A percentile compares a stretch with the other conserved stretches of the same genome.
Evolutionary conservation across 192 early-diverging fungal genomes (phyloP).

Genomic region (Glomus cerebriforme): DNA sequence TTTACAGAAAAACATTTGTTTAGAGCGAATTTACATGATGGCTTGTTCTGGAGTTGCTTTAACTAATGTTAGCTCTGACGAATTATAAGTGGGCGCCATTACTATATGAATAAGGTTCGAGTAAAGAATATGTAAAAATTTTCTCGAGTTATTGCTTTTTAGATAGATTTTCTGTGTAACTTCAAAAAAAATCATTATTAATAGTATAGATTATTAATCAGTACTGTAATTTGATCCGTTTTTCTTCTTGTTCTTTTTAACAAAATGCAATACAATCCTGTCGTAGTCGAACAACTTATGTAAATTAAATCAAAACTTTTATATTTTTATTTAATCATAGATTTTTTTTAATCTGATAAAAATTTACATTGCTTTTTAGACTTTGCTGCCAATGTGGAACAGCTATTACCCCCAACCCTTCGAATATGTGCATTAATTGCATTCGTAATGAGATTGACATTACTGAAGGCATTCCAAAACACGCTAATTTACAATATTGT

Average conservation of each 20-base stretch:
- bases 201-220: too few species aligned
- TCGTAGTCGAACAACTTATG: constrained; percentile 56
- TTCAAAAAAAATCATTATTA: too few species aligned
- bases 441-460: constrained; percentile 97
- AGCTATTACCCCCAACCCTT: constrained; percentile 92
- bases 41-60: constrained; percentile 24
- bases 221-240: too few species aligned
- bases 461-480: constrained; percentile 98
- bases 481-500: constrained; percentile 94
- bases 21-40: background rate
- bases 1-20: background rate
- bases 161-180: too few species aligned
- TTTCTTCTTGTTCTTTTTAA: background rate
- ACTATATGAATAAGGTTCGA: too few species aligned
- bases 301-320: constrained; percentile 34
- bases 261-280: constrained; percentile 57
- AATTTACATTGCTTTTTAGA: constrained; percentile 23
- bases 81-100: background rate
- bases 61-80: background rate
- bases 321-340: background rate
- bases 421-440: constrained; percentile 99
- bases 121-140: too few species aligned
- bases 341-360: background rate
- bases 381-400: constrained; percentile 95
- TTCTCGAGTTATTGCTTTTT: too few species aligned